Evolutionary conservation across 768 basidiomycete genomes (phyloP).

Genomic region (Pulveroboletus sp.): DNA sequence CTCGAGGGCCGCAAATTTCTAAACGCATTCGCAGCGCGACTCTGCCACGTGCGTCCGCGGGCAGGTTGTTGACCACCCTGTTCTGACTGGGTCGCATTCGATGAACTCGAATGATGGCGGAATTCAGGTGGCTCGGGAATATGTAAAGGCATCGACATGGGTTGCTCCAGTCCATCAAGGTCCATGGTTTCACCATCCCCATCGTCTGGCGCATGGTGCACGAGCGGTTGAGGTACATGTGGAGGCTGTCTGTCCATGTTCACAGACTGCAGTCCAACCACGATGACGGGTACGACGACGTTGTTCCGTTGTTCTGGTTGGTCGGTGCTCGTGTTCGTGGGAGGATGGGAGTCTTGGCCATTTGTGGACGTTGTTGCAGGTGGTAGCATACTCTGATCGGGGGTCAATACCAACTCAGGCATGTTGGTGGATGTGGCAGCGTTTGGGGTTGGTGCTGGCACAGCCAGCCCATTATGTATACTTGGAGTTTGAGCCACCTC

Average conservation of each 20-base stretch:
- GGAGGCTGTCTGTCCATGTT: slow-evolving; percentile 41
- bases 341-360: slow-evolving; percentile 14
- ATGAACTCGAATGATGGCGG: slow-evolving; percentile 13
- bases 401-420: slow-evolving; percentile 14
- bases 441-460: slow-evolving; percentile 5
- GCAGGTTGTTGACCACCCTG: slow-evolving; percentile 18
- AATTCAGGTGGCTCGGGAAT: slow-evolving; percentile 25
- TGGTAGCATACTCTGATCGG: slow-evolving; percentile 1
- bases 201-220: slow-evolving; percentile 13
- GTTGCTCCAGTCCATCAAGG: slow-evolving; percentile 22
- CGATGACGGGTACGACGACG: slow-evolving; percentile 75
- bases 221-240: slow-evolving; percentile 13
- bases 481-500: slow-evolving; percentile 11
- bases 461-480: slow-evolving; percentile 17
- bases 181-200: slow-evolving; percentile 29
- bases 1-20: slow-evolving; percentile 48
- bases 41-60: slow-evolving; percentile 49
- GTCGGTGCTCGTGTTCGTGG: slow-evolving; percentile 17
- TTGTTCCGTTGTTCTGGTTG: slow-evolving; percentile 29
- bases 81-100: slow-evolving; percentile 11
- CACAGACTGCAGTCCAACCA: slow-evolving; percentile 79
- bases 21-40: slow-evolving; percentile 60
- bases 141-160: slow-evolving; percentile 25
- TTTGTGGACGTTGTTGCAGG: slow-evolving; percentile 6
- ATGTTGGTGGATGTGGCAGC: slow-evolving; percentile 16